Evolutionary conservation across 139 green algal genomes (phyloP), one percentile per base, ranked within the genome.

Genomic region (Eudorina sp.): DNA sequence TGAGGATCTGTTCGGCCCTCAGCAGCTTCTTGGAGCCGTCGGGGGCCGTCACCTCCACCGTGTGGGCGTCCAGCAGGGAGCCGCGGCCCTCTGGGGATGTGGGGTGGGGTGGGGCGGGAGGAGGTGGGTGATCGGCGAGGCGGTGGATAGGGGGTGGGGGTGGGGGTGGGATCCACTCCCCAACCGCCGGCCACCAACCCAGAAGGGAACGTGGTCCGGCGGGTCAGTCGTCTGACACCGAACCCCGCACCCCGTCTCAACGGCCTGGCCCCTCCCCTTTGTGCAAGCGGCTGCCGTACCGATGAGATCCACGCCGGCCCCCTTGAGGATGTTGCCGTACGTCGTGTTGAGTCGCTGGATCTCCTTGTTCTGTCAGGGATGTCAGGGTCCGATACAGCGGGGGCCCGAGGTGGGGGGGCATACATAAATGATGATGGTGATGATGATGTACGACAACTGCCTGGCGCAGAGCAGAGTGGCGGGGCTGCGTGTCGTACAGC

Each of bases 311-410:
- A 96, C 94, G 4, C 89, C 89, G 38, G 97, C 94, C 53, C 92
- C 93, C 51, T 94, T 92, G 34, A 99, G 90, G 43, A 99, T 96
- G 87, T 95, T 96, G 72, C 89, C 89, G 90, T 99, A 99, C 29
- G 98, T 94, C 36, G 85, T 89, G 88, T 99, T 99, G 14, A 99
- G 92, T 0, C 98, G 92, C 51, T 92, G 55, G 9, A 99, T 91
- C 90, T 99, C 98, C 87, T 98, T 97, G 25, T 90, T 90, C 95
- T 99, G 85, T 6, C 58, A 14, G 86, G 83, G n/a, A n/a, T n/a
- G n/a, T n/a, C n/a, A n/a, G n/a, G n/a, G n/a, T n/a, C n/a, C 51
- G 51, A 13, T 58, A 13, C 51, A 58, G 51, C 13, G 51, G 51
- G 16, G 45, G 73, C 25, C 13, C 18, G 40, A 31, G 69, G 51